A percentile compares a stretch with the other conserved stretches of the same genome.
These are phyloP conservation scores for Ciborinia camelliae DNA, from an alignment of 2,329 filamentous ascomycete species.

Conservation along the genomic window DNA sequence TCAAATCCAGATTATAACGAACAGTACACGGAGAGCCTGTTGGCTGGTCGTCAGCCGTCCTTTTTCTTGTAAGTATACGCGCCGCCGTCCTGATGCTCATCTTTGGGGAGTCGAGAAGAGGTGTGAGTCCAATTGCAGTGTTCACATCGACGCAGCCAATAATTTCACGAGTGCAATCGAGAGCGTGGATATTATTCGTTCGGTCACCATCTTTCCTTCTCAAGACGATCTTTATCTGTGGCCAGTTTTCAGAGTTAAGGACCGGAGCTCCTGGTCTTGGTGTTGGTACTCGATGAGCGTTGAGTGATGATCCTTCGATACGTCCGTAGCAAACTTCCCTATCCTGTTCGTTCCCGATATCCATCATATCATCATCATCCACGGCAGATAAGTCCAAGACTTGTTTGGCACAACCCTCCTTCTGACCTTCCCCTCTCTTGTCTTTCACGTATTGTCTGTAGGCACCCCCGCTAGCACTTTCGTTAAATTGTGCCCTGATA, in stretches of 20 bases:
- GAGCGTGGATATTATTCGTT: conserved; percentile 63
- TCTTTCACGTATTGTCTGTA: conserved; percentile 66
- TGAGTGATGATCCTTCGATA: conserved; percentile 63
- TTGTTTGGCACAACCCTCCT: conserved; percentile 34
- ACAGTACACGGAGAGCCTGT: conserved; percentile 60
- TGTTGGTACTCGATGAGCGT: conserved; percentile 64
- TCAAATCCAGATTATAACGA: conserved; percentile 63
- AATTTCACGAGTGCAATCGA: conserved; percentile 65
- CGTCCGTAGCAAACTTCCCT: conserved; percentile 81
- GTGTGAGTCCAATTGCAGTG: conserved; percentile 64
- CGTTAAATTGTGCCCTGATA: conserved; percentile 44
- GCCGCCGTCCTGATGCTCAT: conserved; percentile 65
- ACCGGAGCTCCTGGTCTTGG: conserved; percentile 61
- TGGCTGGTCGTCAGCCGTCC: conserved; percentile 55
- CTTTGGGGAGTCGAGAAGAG: conserved; percentile 64
- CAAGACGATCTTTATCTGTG: conserved; percentile 69
- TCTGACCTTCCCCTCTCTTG: conserved; percentile 47
- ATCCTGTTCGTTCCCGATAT: conserved; percentile 57
- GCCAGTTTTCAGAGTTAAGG: conserved; percentile 60
- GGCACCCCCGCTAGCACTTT: conserved; percentile 53
- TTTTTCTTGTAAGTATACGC: conserved; percentile 65
- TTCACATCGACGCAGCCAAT: conserved; percentile 74
- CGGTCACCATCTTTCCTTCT: conserved; percentile 55
- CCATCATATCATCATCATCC: conserved; percentile 57
- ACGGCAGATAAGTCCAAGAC: conserved; percentile 46